phyloP scores from a whole-genome alignment of 306 rosid genomes.

The Acacia crassicarpa region DNA sequence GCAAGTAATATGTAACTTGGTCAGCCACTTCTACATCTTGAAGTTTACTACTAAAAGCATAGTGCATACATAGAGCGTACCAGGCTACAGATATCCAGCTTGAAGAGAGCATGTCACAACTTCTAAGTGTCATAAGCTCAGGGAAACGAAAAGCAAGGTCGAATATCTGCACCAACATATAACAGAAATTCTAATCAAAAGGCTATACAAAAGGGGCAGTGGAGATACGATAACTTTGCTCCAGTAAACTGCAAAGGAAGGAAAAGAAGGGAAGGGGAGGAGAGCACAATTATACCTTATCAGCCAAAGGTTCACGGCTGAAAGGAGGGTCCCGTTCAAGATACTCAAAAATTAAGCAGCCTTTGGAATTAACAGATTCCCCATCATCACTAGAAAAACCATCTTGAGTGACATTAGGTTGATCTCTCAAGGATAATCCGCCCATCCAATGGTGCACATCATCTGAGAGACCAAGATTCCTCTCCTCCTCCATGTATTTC shows the following conservation, averaged over 20 bases:
- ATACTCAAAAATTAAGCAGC: constrained; percentile 72
- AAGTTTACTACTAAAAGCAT: constrained; percentile 17
- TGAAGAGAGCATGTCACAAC: constrained; percentile 72
- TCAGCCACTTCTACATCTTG: constrained; percentile 17
- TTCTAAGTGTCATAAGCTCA: constrained; percentile 64
- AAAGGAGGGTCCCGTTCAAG: constrained; percentile 76
- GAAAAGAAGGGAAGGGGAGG: neutral
- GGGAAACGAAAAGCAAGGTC: constrained; percentile 76
- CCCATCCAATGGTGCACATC: constrained; percentile 54
- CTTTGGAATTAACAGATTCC: constrained; percentile 62
- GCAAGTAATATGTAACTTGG: constrained; percentile 28
- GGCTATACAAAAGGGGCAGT: neutral
- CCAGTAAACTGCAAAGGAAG: neutral
- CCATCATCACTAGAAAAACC: constrained; percentile 89
- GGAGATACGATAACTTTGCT: neutral
- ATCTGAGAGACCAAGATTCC: constrained; percentile 41
- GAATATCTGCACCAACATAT: constrained; percentile 48
- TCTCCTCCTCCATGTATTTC: constrained; percentile 49
- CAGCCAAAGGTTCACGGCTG: constrained; percentile 88
- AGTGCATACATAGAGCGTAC: constrained; percentile 44
- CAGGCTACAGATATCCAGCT: constrained; percentile 98
- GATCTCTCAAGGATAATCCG: constrained; percentile 61
- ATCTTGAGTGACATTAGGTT: constrained; percentile 51
- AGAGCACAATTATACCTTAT: constrained; percentile 57
- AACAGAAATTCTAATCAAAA: constrained; percentile 31